These are phyloP conservation scores for Eimeria necatrix DNA, from an alignment of 169 alveolate species.

Conservation along the genomic window DNA sequence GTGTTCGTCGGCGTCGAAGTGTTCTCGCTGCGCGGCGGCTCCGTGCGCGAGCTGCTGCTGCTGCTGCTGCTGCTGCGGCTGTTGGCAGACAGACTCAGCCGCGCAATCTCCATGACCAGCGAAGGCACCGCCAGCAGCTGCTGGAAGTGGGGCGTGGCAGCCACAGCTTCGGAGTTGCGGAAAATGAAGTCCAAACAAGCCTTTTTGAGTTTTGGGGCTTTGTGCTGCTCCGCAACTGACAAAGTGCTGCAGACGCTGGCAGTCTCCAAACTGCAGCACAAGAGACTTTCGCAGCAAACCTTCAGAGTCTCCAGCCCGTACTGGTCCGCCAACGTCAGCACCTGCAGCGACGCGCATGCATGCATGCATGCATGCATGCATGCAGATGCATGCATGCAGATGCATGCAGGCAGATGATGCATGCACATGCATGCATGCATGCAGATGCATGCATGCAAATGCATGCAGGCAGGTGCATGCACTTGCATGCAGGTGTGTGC, in stretches of 20 bases:
- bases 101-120: slow-evolving; percentile 60
- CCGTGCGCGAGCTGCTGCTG: not conserved
- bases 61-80: not conserved
- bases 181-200: slow-evolving; percentile 18
- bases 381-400: not conserved
- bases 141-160: slow-evolving; percentile 37
- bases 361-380: not conserved
- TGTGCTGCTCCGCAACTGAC: not conserved
- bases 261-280: not conserved
- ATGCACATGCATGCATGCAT: not conserved
- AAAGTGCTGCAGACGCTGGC: not conserved
- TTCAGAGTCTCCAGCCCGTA: slow-evolving; percentile 25
- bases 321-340: slow-evolving; percentile 59
- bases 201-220: not conserved
- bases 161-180: not conserved
- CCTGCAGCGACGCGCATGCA: not conserved
- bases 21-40: not conserved
- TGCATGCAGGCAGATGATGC: not conserved
- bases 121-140: slow-evolving; percentile 46
- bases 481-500: too few species aligned
- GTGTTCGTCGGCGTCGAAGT: too few species aligned
- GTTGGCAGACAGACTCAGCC: not conserved
- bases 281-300: slow-evolving; percentile 8
- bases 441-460: not conserved
- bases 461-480: too few species aligned